Base-by-base conservation (phyloP, 2,329 filamentous ascomycete species). In the Cadophora luteo-olivacea region DNA sequence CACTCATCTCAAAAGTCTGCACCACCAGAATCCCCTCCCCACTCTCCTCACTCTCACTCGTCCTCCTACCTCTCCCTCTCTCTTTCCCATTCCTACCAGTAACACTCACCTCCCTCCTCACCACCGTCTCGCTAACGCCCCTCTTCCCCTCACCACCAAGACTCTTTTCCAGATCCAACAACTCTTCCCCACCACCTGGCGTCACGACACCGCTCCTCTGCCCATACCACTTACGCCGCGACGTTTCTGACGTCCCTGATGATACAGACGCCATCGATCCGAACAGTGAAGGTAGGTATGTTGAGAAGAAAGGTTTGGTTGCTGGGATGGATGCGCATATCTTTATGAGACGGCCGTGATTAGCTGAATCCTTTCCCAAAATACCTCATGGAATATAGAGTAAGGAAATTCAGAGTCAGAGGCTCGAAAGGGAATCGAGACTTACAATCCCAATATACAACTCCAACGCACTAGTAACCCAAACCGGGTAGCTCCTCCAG, bases 281-380 rank as follows among this genome's bases (percentile, higher is more conserved):
- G 61, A 73, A 71, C 8, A 73, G 11, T 19, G 52, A 33, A 12
- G 72, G 71, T 45, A 73, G 65, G 58, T 70, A 71, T 19, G 61
- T 64, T 48, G 69, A 72, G 68, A 83, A 82, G 73, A 84, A 83
- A 1, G 81, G 81, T 63, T 81, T 83, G 8, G 80, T 81, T 6
- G 82, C 80, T 2, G 82, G 82, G 16, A 82, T 76, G 1, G 81
- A 83, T 45, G 82, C 82, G 68, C 81, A 83, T 60, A 83, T 81
- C 80, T 81, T 7, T 38, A 6, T n/a, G 2, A 29, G 2, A n/a
- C 24, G 5, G 16, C 12, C 12, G 9, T 12, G 14, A 38, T 69
- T 29, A 63, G 11, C 61, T 25, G 25, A 19, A 11, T n/a, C 22
- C 36, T 25, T 29, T 29, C 3, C 5, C 3, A 29, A 29, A 29